These are phyloP conservation scores for Colletotrichum orchidophilum DNA, from an alignment of 2,329 filamentous ascomycete genomes.

Conservation along the genomic window DNA sequence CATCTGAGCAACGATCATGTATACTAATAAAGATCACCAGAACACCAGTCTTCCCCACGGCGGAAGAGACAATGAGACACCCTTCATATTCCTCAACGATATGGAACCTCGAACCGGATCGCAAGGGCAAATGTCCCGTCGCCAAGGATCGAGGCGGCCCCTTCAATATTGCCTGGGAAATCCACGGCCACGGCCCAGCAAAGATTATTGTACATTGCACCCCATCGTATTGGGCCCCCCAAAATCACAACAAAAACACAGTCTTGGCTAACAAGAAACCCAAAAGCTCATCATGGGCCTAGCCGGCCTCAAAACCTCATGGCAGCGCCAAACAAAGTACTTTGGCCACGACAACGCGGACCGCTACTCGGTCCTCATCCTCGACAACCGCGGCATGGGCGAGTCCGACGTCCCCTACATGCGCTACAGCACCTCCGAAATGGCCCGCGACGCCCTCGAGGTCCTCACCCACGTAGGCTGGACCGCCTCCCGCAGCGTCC, in stretches of 20 bases:
- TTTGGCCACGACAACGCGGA: constrained; percentile 78
- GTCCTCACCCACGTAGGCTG: constrained; percentile 76
- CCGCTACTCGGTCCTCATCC: constrained; percentile 77
- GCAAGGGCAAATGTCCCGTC: constrained; percentile 68
- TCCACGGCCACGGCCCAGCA: constrained; percentile 78
- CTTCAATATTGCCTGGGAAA: constrained; percentile 79
- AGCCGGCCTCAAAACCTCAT: constrained; percentile 72
- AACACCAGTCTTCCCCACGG: constrained; percentile 49
- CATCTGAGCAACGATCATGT: no score
- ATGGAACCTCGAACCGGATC: constrained; percentile 75
- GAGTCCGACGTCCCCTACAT: constrained; percentile 79
- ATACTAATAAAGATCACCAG: background rate
- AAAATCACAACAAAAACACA: background rate
- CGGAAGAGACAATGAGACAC: constrained; percentile 68
- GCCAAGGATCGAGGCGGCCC: constrained; percentile 79
- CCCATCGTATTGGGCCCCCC: no score
- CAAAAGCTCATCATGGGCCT: constrained; percentile 82
- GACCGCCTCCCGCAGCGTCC: constrained; percentile 61
- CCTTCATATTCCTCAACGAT: constrained; percentile 73
- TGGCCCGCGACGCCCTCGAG: constrained; percentile 83
- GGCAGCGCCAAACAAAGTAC: constrained; percentile 85
- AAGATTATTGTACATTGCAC: constrained; percentile 74
- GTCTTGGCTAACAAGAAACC: background rate
- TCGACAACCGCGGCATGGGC: constrained; percentile 89
- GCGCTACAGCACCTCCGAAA: constrained; percentile 84